A percentile compares a stretch with the other conserved stretches of the same genome.
These are phyloP conservation scores for Sphagnum fallax DNA, from an alignment of 228 moss, liverwort and hornwort species.

Conservation along the genomic window DNA sequence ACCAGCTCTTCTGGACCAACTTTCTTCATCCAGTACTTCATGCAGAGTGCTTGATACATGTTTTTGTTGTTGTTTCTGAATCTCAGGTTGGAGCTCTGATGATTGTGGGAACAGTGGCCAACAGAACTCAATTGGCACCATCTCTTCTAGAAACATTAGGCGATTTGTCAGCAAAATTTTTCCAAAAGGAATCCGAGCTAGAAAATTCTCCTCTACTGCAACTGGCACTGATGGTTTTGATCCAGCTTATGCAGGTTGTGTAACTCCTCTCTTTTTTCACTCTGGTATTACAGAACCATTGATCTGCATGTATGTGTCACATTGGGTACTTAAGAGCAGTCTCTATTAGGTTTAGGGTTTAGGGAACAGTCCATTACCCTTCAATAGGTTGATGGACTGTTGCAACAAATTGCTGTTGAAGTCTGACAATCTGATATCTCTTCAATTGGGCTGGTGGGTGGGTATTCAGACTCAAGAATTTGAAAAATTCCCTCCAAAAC, in stretches of 20 bases:
- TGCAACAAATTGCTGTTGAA: too few relatives aligned
- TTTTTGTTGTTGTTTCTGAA: too few relatives aligned
- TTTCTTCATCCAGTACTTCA: too few relatives aligned
- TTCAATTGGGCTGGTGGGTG: background rate
- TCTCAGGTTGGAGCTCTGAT: conserved; percentile 83
- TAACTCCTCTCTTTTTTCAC: background rate
- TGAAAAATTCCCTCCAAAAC: conserved; percentile 45
- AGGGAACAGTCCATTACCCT: too few relatives aligned
- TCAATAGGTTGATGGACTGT: too few relatives aligned
- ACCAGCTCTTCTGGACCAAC: too few relatives aligned
- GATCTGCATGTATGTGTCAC: background rate
- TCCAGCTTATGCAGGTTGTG: conserved; percentile 81
- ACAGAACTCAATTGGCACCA: conserved; percentile 67
- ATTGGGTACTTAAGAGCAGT: too few relatives aligned
- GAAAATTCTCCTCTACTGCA: conserved; percentile 56
- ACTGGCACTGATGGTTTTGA: conserved; percentile 79
- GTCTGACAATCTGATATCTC: too few relatives aligned
- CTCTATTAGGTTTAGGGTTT: too few relatives aligned
- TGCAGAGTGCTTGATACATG: too few relatives aligned
- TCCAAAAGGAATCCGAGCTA: conserved; percentile 48
- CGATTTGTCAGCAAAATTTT: conserved; percentile 47
- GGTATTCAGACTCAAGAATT: conserved; percentile 72
- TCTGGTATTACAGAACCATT: background rate
- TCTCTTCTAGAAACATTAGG: conserved; percentile 50
- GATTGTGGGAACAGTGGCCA: conserved; percentile 81